Base-by-base conservation (phyloP, 1,284 basidiomycete genomes). In the Somion occarium region DNA sequence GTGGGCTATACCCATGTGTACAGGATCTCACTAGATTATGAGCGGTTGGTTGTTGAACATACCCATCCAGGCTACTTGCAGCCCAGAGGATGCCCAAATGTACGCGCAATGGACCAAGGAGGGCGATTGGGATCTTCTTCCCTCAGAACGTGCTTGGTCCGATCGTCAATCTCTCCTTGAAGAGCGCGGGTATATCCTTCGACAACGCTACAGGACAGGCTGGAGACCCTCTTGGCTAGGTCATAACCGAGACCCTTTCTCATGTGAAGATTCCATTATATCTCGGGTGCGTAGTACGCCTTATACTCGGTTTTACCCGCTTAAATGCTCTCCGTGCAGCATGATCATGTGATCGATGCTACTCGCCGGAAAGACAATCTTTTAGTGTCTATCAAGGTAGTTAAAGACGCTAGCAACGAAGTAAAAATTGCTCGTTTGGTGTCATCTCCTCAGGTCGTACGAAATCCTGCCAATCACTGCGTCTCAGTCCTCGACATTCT, bases 351-450 rank as follows among this genome's bases (percentile, higher is more conserved):
- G 5, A 50, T 65, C n/a, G 65, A 67, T 44, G 64, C 64, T 9
- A 56, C 34, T 5, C 52, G 56, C 9, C 45, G 37, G 2, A 34
- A 37, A 1, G 59, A 64, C 27, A 46, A 53, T 1, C 44, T 25
- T 11, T 45, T 45, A 0, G 65, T 67, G 5, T 48, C 58, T 1
- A 47, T 66, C 34, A 67, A 65, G 48, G 41, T 18, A 4, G 48
- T 54, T 18, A 23, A 13, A 3, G 44, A 24, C 0, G 51, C 54
- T 3, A 42, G 24, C 0, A 25, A 53, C 3, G 59, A 61, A 30
- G 15, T 56, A 13, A 20, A 43, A 1, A 56, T 61, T 15, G 51
- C 49, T 5, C 50, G 46, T 19, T 55, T 44, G 19, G 22, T 61
- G 3, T 43, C 57, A 0, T 37, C 53, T 1, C 23, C 45, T 3